phyloP scores from a whole-genome alignment of 768 basidiomycete species.

The Candolleomyces eurysporus region DNA sequence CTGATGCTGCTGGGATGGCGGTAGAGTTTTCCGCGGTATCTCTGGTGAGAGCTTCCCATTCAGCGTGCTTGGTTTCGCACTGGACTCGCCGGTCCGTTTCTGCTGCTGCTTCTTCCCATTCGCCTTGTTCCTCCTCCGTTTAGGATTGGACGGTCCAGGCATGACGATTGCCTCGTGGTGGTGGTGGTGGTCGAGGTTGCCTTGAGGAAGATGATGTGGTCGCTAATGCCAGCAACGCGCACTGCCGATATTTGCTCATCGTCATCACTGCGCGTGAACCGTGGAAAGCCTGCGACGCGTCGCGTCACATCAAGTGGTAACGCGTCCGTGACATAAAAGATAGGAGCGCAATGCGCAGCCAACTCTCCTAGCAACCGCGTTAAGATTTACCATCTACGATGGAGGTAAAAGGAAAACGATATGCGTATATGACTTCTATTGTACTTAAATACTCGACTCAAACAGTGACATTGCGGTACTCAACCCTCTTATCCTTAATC shows the following conservation, averaged over 20 bases:
- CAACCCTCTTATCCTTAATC: constrained; percentile 91
- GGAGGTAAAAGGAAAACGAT: no score
- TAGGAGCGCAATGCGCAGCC: no score
- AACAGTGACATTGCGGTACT: constrained; percentile 71
- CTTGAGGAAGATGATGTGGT: background rate
- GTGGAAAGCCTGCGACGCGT: constrained; percentile 5
- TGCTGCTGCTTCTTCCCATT: constrained; percentile 12
- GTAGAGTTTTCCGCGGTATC: background rate
- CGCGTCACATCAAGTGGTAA: constrained; percentile 3
- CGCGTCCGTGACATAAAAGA: constrained; percentile 2
- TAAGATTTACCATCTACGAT: no score
- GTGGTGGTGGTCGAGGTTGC: background rate
- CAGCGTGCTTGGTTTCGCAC: background rate
- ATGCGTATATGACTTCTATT: no score
- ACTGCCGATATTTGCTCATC: background rate
- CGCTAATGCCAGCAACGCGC: no score
- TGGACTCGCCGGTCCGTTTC: background rate
- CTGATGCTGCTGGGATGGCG: background rate
- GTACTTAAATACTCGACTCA: no score
- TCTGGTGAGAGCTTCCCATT: background rate
- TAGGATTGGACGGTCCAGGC: constrained; percentile 62
- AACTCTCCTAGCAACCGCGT: no score
- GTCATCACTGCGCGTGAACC: background rate
- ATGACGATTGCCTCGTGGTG: constrained; percentile 27
- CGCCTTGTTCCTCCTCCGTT: constrained; percentile 26